Percentiles rank a stretch among this genome's conserved stretches.
These are phyloP conservation scores for Jasminum sambac DNA, from an alignment of 257 asterid species.

Conservation along the genomic window DNA sequence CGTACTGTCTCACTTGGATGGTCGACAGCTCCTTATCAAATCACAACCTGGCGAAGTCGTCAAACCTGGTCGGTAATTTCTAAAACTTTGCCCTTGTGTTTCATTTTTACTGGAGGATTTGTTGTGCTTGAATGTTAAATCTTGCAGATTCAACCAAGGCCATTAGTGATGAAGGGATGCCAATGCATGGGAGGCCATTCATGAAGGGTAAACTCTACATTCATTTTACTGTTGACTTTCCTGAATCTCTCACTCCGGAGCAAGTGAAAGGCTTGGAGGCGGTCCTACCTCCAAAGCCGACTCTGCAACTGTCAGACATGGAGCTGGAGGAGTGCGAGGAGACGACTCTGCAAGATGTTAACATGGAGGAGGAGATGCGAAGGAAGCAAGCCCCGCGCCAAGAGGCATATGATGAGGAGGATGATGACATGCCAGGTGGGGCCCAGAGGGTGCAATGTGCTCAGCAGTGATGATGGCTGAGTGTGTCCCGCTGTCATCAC, in stretches of 20 bases:
- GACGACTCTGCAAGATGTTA: slow-evolving; percentile 32
- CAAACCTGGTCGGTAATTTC: slow-evolving; percentile 36
- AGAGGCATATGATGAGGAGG: slow-evolving; percentile 28
- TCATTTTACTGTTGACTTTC: slow-evolving; percentile 33
- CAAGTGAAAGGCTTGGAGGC: slow-evolving; percentile 31
- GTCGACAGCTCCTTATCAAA: slow-evolving; percentile 39
- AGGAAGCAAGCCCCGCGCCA: slow-evolving; percentile 28
- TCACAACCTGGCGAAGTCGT: slow-evolving; percentile 44
- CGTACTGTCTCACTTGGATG: slow-evolving; percentile 43
- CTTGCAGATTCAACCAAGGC: slow-evolving; percentile 23
- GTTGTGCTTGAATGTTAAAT: no score
- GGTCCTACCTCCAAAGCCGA: slow-evolving; percentile 26
- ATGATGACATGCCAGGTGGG: slow-evolving; percentile 28
- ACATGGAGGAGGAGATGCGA: slow-evolving; percentile 36
- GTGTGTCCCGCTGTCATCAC: not conserved
- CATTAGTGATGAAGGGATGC: slow-evolving; percentile 36
- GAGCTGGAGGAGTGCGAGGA: slow-evolving; percentile 35
- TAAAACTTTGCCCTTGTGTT: not conserved
- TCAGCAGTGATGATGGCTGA: slow-evolving; percentile 27
- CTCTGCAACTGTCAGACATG: slow-evolving; percentile 20
- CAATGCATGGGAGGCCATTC: slow-evolving; percentile 33
- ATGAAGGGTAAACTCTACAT: slow-evolving; percentile 37
- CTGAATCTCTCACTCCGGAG: slow-evolving; percentile 23
- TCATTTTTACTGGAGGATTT: no score
- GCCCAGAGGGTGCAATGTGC: slow-evolving; percentile 34